Evolutionary conservation across 148 eudicot genomes (phyloP).

Genomic region (Bassia scoparia): DNA sequence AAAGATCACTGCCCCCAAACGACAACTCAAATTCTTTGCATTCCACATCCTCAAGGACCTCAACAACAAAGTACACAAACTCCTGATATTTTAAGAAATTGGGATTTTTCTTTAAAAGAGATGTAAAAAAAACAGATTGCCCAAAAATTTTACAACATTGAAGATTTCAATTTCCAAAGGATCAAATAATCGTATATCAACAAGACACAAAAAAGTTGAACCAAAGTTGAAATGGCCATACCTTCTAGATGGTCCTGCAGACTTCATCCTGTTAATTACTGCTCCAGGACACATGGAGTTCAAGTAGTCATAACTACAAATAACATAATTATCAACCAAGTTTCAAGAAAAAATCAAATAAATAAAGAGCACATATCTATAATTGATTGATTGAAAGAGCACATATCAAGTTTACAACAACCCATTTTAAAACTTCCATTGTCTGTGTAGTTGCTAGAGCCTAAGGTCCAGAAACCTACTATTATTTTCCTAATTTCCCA

Average conservation of each 20-base stretch:
- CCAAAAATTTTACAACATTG: too few species aligned
- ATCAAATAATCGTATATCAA: background rate
- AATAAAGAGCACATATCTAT: too few species aligned
- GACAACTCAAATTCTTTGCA: too few species aligned
- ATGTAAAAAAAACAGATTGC: background rate
- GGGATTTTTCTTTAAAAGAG: too few species aligned
- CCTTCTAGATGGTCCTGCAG: slow-evolving; percentile 50
- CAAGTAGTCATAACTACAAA: slow-evolving; percentile 56
- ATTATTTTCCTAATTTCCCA: background rate
- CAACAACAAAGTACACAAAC: background rate
- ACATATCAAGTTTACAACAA: too few species aligned
- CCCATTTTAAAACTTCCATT: background rate
- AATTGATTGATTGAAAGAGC: too few species aligned
- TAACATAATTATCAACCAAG: slow-evolving; percentile 4
- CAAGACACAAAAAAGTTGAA: background rate
- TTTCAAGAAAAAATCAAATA: background rate
- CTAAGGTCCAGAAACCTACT: background rate
- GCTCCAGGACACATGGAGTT: slow-evolving; percentile 72
- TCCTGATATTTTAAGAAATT: too few species aligned
- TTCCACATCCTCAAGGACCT: background rate
- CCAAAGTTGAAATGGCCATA: slow-evolving; percentile 19
- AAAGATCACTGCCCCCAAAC: too few species aligned
- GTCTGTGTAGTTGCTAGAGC: background rate
- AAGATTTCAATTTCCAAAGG: background rate
- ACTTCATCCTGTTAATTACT: slow-evolving; percentile 35